Conservation (phyloP, 768 basidiomycete species). For the Kwoniella mangroviensis region DNA sequence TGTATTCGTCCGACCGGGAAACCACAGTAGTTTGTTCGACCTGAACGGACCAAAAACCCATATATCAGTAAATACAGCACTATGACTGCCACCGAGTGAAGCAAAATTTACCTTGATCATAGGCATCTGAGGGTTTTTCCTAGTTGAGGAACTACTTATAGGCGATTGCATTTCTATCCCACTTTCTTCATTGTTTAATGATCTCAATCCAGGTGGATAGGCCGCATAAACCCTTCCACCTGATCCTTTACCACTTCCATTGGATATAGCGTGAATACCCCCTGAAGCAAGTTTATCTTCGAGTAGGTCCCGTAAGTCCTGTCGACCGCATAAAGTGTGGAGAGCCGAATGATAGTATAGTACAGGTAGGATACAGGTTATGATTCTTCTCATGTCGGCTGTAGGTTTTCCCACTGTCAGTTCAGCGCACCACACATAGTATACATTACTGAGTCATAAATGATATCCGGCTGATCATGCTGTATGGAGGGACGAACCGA, state of each 20-base stretch:
- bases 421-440: neutral
- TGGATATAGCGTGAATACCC: constrained; percentile 9
- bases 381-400: constrained; percentile 23
- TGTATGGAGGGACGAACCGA: no score
- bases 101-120: no score
- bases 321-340: constrained; percentile 16
- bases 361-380: constrained; percentile 17
- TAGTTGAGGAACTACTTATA: constrained; percentile 3
- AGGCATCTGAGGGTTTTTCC: constrained; percentile 13
- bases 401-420: neutral
- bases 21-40: constrained; percentile 10
- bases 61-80: no score
- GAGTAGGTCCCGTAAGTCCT: constrained; percentile 16
- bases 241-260: constrained; percentile 18
- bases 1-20: constrained; percentile 16
- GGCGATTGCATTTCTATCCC: constrained; percentile 16
- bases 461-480: no score
- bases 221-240: constrained; percentile 12
- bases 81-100: no score
- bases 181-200: neutral
- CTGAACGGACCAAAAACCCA: neutral
- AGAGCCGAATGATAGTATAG: constrained; percentile 20
- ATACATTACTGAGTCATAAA: no score
- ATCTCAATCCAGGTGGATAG: constrained; percentile 10
- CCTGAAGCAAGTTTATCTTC: constrained; percentile 17